Base-by-base conservation (phyloP, 164 flowering plant genomes). In the Chloranthus sessilifolius region DNA sequence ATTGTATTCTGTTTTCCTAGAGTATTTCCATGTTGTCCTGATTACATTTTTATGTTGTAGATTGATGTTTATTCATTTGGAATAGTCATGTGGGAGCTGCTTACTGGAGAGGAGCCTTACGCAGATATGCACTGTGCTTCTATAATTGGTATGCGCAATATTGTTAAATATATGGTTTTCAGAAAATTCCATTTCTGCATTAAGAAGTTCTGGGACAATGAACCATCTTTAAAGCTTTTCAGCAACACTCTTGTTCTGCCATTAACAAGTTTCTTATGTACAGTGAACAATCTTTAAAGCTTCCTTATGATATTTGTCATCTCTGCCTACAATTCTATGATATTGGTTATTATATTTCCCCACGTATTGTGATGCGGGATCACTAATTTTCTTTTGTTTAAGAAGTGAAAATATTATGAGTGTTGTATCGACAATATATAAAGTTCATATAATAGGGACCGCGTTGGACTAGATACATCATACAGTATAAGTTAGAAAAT, bases 11-110 rank as follows among this genome's bases (percentile, higher is more conserved):
- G 43, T 19, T 45, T 52, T 45, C n/a, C 5, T 12, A 17, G 22
- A 11, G 2, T 26, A 3, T 39, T 46, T 4, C 47, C 19, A 1
- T 11, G 4, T 44, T 42, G 22, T 26, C 34, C 24, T 43, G 19
- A 3, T 40, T 40, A 9, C 4, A 38, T 59, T 34, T 51, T 38
- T 31, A 4, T 64, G 41, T 28, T 70, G 59, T 53, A 90, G 98
- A 90, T 90, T 61, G 98, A 90, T 75, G 92, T 90, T 34, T 90
- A 90, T 64, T 90, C 98, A 11, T 90, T 81, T 64, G 96, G 91
- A 51, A 76, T 90, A 52, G 94, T 82, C 48, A 85, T 90, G 98
- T 90, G 98, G 98, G 98, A 90, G 62, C 59, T 90, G 71, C 95
- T 90, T 43, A 87, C 98, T 6, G 98, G 98, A 23, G 95, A 87